phyloP scores from a whole-genome alignment of 352 stramenopile genomes.

The Pythium aquatile region DNA sequence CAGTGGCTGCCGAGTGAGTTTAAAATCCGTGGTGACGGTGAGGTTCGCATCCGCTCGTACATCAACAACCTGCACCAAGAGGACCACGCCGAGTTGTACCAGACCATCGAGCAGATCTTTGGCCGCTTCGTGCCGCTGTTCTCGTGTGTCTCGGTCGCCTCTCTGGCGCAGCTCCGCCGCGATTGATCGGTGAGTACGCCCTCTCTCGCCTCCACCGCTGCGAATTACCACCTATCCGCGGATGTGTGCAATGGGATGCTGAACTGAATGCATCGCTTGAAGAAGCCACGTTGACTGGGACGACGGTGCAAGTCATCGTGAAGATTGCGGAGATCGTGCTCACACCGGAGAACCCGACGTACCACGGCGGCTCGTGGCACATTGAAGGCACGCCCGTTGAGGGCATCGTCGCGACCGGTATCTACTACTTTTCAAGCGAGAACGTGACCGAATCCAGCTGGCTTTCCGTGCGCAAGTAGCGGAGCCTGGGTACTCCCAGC shows the following conservation, averaged over 20 bases:
- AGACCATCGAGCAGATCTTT: constrained; percentile 25
- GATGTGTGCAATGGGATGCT: not conserved
- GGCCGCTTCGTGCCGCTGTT: constrained; percentile 29
- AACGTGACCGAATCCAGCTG: constrained; percentile 31
- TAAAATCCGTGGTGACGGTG: not conserved
- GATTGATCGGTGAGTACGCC: not conserved
- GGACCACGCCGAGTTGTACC: constrained; percentile 16
- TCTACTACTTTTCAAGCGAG: constrained; percentile 30
- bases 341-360: constrained; percentile 29
- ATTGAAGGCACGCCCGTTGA: constrained; percentile 30
- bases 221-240: not conserved
- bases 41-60: constrained; percentile 23
- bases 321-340: constrained; percentile 29
- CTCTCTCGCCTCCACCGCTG: not conserved
- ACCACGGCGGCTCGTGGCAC: constrained; percentile 27
- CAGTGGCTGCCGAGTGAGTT: constrained; percentile 16
- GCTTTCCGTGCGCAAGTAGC: constrained; percentile 19
- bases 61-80: constrained; percentile 39
- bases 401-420: constrained; percentile 28
- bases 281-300: constrained; percentile 16
- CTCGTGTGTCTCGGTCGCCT: constrained; percentile 14
- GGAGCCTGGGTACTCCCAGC: not conserved
- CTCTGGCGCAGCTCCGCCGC: too few relatives aligned
- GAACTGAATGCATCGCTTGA: not conserved
- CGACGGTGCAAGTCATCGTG: constrained; percentile 30